Conservation (phyloP, 306 rosid species). For the Gynostemma pentaphyllum region DNA sequence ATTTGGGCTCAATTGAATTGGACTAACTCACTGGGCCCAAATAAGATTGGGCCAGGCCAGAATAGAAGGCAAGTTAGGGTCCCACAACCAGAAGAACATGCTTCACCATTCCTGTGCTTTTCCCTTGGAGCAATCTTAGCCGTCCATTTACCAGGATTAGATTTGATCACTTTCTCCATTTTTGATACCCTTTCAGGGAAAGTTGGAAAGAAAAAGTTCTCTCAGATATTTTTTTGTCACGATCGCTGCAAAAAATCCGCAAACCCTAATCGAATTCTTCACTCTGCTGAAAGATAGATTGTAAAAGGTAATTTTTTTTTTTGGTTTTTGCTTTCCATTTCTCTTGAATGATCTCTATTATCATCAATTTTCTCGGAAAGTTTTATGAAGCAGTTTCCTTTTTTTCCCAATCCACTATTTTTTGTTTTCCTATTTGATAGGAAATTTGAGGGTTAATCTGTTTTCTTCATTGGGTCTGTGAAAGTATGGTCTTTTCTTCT, state of each 20-base stretch:
- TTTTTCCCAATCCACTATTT: background rate
- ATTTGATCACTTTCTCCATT: background rate
- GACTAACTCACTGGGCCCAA: background rate
- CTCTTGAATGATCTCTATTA: background rate
- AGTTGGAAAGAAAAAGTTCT: background rate
- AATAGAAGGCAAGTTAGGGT: background rate
- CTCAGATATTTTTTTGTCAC: background rate
- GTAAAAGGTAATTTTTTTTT: background rate
- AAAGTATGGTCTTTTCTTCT: background rate
- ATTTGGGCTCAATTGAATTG: background rate
- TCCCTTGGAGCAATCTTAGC: conserved; percentile 10
- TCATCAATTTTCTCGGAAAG: background rate
- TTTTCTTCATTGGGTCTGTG: background rate
- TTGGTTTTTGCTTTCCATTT: background rate
- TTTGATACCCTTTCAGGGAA: background rate
- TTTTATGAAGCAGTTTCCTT: background rate
- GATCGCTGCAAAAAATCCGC: conserved; percentile 2
- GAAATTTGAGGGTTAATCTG: too few relatives aligned
- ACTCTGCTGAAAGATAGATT: background rate
- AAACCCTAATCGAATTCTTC: background rate
- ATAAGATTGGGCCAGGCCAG: background rate
- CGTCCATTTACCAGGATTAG: conserved; percentile 15
- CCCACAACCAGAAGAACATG: conserved; percentile 11
- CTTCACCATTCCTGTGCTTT: background rate
- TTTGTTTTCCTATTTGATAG: background rate